Evolutionary conservation across 2,329 filamentous ascomycete genomes (phyloP).

Genomic region (Aspergillus pseudoglaucus): DNA sequence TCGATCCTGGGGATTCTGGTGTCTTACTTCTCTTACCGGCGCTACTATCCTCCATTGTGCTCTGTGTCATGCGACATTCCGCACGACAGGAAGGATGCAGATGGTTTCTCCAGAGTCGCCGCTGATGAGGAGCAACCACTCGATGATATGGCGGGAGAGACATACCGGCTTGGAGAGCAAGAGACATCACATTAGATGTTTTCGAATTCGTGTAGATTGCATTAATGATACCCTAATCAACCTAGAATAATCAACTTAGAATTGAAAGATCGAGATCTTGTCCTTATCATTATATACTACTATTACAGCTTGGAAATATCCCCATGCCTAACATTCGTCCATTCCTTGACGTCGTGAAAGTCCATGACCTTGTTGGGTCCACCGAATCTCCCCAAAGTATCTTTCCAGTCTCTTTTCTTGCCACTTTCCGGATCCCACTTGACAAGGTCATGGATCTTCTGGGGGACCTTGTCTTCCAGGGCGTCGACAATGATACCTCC

Average conservation of each 20-base stretch:
- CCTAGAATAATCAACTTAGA: background rate
- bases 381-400: slow-evolving; percentile 43
- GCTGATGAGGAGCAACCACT: slow-evolving; percentile 29
- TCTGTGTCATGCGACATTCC: slow-evolving; percentile 48
- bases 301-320: slow-evolving; percentile 13
- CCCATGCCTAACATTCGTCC: slow-evolving; percentile 27
- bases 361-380: slow-evolving; percentile 44
- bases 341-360: slow-evolving; percentile 37
- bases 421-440: slow-evolving; percentile 49
- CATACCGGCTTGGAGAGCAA: slow-evolving; percentile 18
- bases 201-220: background rate
- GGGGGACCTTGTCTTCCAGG: slow-evolving; percentile 39
- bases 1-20: slow-evolving; percentile 49
- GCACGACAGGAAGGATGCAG: slow-evolving; percentile 30
- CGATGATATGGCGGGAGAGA: slow-evolving; percentile 13
- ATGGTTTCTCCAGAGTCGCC: slow-evolving; percentile 25
- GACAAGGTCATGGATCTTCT: slow-evolving; percentile 37
- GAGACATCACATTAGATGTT: slow-evolving; percentile 4
- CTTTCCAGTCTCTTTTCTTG: slow-evolving; percentile 38
- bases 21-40: slow-evolving; percentile 53
- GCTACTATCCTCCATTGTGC: slow-evolving; percentile 53
- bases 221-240: slow-evolving; percentile 3
- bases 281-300: background rate
- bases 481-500: slow-evolving; percentile 44
- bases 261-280: background rate